phyloP scores from a whole-genome alignment of 2,329 filamentous ascomycete species.

The Aulographum hederae region DNA sequence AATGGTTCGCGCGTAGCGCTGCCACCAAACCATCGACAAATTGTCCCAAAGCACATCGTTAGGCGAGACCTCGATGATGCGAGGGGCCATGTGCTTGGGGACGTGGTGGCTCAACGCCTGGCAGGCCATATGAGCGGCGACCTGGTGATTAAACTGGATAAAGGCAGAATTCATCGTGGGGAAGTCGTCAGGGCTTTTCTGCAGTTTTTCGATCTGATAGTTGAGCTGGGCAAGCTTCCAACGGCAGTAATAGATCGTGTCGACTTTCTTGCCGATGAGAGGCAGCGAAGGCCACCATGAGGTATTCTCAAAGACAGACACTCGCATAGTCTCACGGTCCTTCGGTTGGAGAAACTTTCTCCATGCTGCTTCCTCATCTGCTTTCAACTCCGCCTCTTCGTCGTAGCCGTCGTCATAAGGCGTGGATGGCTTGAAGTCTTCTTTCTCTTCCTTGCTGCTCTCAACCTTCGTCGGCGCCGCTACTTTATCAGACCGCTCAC shows the following conservation, averaged over 20 bases:
- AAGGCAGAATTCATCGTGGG: slow-evolving; percentile 93
- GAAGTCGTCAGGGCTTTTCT: slow-evolving; percentile 67
- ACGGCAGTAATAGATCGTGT: slow-evolving; percentile 84
- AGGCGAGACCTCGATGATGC: slow-evolving; percentile 83
- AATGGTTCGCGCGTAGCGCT: slow-evolving; percentile 55
- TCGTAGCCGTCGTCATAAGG: slow-evolving; percentile 15
- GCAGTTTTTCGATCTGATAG: slow-evolving; percentile 78
- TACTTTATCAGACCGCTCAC: too few relatives aligned
- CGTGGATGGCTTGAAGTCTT: slow-evolving; percentile 12
- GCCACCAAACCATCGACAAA: slow-evolving; percentile 92
- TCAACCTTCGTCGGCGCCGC: slow-evolving; percentile 1
- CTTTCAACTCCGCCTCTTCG: slow-evolving; percentile 11
- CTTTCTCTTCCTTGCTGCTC: slow-evolving; percentile 7
- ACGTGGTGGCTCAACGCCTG: slow-evolving; percentile 82
- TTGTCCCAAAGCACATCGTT: slow-evolving; percentile 94
- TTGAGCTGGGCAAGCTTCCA: slow-evolving; percentile 76
- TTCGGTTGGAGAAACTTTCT: slow-evolving; percentile 63
- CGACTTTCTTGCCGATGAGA: slow-evolving; percentile 72
- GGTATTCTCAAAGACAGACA: too few relatives aligned
- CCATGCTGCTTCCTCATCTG: slow-evolving; percentile 40
- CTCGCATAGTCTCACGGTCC: slow-evolving; percentile 76
- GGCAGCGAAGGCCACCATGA: slow-evolving; percentile 57
- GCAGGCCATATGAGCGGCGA: slow-evolving; percentile 95
- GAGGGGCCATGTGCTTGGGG: slow-evolving; percentile 82
- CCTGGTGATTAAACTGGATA: slow-evolving; percentile 95